Percentiles rank a stretch among this genome's conserved stretches.
phyloP scores from a whole-genome alignment of 2,329 filamentous ascomycete genomes.

The Ramichloridium luteum region DNA sequence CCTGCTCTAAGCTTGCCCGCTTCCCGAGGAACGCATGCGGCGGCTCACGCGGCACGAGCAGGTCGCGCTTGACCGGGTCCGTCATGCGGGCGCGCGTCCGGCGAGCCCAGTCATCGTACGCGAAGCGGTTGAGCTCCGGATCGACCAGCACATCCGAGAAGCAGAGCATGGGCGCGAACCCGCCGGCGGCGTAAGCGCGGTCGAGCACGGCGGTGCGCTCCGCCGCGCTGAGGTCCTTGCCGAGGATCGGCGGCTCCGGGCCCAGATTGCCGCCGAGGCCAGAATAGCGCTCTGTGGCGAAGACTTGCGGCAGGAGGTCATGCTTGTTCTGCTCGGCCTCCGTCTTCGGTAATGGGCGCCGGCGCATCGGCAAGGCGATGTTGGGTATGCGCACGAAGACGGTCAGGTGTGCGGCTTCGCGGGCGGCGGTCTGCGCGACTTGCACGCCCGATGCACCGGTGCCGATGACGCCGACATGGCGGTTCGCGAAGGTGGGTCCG shows the following conservation, averaged over 20 bases:
- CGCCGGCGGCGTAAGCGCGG: slow-evolving; percentile 35
- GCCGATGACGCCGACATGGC: slow-evolving; percentile 31
- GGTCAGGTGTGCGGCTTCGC: slow-evolving; percentile 30
- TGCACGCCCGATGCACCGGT: slow-evolving; percentile 34
- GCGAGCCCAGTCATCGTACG: slow-evolving; percentile 44
- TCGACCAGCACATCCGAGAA: slow-evolving; percentile 43
- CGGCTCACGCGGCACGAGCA: slow-evolving; percentile 37
- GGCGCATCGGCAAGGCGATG: slow-evolving; percentile 49
- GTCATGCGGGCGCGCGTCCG: slow-evolving; percentile 40
- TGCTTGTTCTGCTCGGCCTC: slow-evolving; percentile 39
- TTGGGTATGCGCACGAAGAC: slow-evolving; percentile 59
- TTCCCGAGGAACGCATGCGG: slow-evolving; percentile 40
- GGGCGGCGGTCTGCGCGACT: slow-evolving; percentile 23
- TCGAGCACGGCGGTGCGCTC: slow-evolving; percentile 33
- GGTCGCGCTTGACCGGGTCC: slow-evolving; percentile 37
- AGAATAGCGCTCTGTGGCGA: slow-evolving; percentile 21
- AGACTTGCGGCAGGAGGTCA: slow-evolving; percentile 36
- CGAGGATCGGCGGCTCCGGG: slow-evolving; percentile 39
- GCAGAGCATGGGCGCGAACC: slow-evolving; percentile 44
- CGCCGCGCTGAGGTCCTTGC: slow-evolving; percentile 32
- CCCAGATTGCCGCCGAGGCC: slow-evolving; percentile 45
- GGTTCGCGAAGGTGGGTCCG: too few relatives aligned
- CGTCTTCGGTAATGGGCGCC: slow-evolving; percentile 30
- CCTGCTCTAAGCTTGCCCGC: slow-evolving; percentile 30
- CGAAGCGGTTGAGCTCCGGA: slow-evolving; percentile 38